Evolutionary conservation across 345 rosid species (phyloP).

Genomic region (Boechera retrofracta): DNA sequence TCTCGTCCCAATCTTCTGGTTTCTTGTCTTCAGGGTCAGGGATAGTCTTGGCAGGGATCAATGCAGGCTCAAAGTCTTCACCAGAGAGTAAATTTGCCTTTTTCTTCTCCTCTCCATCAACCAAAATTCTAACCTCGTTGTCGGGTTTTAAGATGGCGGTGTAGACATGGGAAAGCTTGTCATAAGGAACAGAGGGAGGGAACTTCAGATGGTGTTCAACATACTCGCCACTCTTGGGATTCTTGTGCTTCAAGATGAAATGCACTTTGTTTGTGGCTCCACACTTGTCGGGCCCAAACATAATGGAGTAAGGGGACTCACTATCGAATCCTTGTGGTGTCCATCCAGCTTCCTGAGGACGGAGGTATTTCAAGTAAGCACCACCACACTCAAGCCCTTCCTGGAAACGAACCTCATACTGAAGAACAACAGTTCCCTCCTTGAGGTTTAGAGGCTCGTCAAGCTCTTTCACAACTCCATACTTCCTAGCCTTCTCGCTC

Average conservation of each 20-base stretch:
- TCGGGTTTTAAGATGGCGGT: conserved; percentile 79
- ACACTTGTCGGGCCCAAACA: conserved; percentile 95
- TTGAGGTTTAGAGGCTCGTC: conserved; percentile 62
- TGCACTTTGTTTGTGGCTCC: conserved; percentile 90
- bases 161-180: conserved; percentile 83
- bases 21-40: conserved; percentile 92
- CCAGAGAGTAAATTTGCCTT: conserved; percentile 67
- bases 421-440: conserved; percentile 75
- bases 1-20: conserved; percentile 93
- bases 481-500: conserved; percentile 74
- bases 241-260: conserved; percentile 86
- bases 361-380: conserved; percentile 77
- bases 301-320: conserved; percentile 82
- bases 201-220: conserved; percentile 81
- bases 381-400: conserved; percentile 93
- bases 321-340: conserved; percentile 62
- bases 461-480: conserved; percentile 79
- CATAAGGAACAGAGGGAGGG: conserved; percentile 81
- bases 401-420: conserved; percentile 77
- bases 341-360: conserved; percentile 87
- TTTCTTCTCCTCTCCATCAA: conserved; percentile 89
- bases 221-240: conserved; percentile 83
- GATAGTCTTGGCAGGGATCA: conserved; percentile 78
- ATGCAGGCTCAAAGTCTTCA: conserved; percentile 82
- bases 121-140: conserved; percentile 64